Percentiles rank a stretch among this genome's conserved stretches.
These are phyloP conservation scores for Penium margaritaceum DNA, from an alignment of 139 green algal genomes.

Conservation along the genomic window DNA sequence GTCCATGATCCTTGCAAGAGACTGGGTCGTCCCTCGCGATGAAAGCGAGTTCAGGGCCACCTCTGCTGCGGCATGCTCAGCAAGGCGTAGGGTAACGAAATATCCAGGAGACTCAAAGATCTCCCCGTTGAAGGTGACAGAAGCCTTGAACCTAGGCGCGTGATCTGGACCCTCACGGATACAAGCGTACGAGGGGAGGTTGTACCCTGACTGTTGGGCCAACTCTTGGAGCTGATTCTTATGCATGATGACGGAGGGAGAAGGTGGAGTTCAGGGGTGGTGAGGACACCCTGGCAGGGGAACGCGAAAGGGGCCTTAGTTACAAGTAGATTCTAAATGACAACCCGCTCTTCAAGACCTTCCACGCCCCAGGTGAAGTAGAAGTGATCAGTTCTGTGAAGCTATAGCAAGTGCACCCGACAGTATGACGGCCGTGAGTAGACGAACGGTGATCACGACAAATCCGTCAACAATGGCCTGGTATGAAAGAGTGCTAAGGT, in stretches of 20 bases:
- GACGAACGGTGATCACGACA: no score
- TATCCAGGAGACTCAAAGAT: slow-evolving; percentile 35
- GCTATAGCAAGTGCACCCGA: no score
- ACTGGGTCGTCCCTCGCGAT: slow-evolving; percentile 21
- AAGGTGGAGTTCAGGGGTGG: neutral
- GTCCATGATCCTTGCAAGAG: slow-evolving; percentile 33
- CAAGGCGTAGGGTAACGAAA: slow-evolving; percentile 33
- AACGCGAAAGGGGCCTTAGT: no score
- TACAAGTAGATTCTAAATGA: no score
- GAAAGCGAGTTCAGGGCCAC: slow-evolving; percentile 30
- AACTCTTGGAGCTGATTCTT: slow-evolving; percentile 48
- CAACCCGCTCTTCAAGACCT: no score
- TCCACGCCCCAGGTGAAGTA: no score
- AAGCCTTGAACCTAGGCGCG: slow-evolving; percentile 40
- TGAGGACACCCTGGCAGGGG: no score
- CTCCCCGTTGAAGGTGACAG: slow-evolving; percentile 41
- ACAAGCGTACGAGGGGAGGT: slow-evolving; percentile 40
- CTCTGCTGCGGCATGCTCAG: slow-evolving; percentile 40
- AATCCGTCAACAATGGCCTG: no score
- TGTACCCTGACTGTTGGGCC: slow-evolving; percentile 33
- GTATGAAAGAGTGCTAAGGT: no score
- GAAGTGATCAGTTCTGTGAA: no score
- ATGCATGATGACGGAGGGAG: slow-evolving; percentile 21
- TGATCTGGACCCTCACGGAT: slow-evolving; percentile 39
- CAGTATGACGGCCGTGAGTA: no score